A percentile compares a stretch with the other conserved stretches of the same genome.
Conservation (phyloP, 106 monocot species). For the Iris macrosiphon region DNA sequence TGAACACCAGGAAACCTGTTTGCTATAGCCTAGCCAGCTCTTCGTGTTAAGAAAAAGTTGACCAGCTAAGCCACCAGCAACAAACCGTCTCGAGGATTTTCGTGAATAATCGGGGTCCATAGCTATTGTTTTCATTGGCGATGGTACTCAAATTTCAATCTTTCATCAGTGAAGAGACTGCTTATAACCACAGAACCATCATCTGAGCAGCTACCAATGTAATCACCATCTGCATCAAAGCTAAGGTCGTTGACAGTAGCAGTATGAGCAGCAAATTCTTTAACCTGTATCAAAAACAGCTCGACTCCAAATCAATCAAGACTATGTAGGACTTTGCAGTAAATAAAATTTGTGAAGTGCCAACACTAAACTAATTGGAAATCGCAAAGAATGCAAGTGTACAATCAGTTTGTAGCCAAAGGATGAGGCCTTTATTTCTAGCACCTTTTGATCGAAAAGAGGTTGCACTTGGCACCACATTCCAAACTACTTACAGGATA, state of each 20-base stretch:
- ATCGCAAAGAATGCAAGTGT: too few species aligned
- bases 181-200: slow-evolving; percentile 86
- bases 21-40: slow-evolving; percentile 74
- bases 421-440: too few species aligned
- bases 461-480: too few species aligned
- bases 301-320: background rate
- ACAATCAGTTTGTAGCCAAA: too few species aligned
- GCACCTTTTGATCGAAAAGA: too few species aligned
- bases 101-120: slow-evolving; percentile 77
- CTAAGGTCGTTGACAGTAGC: slow-evolving; percentile 93
- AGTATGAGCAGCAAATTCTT: slow-evolving; percentile 80
- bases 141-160: slow-evolving; percentile 82
- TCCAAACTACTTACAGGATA: too few species aligned
- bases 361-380: too few species aligned
- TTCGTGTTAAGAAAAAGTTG: slow-evolving; percentile 78
- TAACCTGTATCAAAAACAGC: slow-evolving; percentile 47
- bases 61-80: slow-evolving; percentile 92
- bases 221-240: slow-evolving; percentile 94
- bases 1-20: slow-evolving; percentile 50
- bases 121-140: slow-evolving; percentile 98
- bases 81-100: slow-evolving; percentile 68
- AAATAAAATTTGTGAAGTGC: too few species aligned
- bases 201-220: slow-evolving; percentile 94
- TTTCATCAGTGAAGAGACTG: slow-evolving; percentile 86
- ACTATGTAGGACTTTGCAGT: too few species aligned